These are phyloP conservation scores for Nannizzia gypsea DNA, from an alignment of 2,329 filamentous ascomycete species.

Conservation along the genomic window DNA sequence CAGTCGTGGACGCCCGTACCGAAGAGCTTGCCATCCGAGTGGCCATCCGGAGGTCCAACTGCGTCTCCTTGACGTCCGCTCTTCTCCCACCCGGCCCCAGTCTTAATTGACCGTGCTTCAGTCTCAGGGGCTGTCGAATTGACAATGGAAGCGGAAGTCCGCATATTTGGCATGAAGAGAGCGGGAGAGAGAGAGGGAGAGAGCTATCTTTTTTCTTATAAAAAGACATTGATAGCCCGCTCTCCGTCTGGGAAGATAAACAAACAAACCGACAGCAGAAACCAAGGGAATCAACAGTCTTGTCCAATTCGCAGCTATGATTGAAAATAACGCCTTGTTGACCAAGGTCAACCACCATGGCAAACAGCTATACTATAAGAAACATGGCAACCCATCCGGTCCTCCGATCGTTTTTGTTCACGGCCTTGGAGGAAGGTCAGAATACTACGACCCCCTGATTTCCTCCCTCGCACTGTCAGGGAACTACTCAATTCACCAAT, in stretches of 20 bases:
- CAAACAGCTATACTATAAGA: conserved; percentile 34
- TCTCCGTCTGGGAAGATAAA: not conserved
- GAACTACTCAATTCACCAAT: conserved; percentile 30
- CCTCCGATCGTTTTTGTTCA: conserved; percentile 42
- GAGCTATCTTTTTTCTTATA: not conserved
- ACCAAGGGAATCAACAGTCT: not conserved
- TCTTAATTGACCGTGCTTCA: not conserved
- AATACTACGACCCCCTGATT: conserved; percentile 38
- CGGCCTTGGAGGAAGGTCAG: conserved; percentile 40
- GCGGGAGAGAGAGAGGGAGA: too few relatives aligned
- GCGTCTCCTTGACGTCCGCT: not conserved
- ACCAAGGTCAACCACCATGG: conserved; percentile 22
- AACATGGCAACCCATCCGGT: conserved; percentile 17
- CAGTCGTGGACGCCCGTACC: not conserved
- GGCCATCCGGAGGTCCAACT: not conserved
- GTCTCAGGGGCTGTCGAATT: not conserved
- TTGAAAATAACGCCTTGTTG: not conserved
- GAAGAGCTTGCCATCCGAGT: not conserved
- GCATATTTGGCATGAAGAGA: not conserved
- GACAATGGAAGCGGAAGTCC: not conserved
- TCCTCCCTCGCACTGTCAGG: conserved; percentile 22
- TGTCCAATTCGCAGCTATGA: not conserved
- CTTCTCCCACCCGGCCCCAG: not conserved
- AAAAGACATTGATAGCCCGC: not conserved
- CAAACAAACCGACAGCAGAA: not conserved